These are phyloP conservation scores for Miscanthus lutarioriparius DNA, from an alignment of 176 grass and related monocot genomes.

Conservation along the genomic window DNA sequence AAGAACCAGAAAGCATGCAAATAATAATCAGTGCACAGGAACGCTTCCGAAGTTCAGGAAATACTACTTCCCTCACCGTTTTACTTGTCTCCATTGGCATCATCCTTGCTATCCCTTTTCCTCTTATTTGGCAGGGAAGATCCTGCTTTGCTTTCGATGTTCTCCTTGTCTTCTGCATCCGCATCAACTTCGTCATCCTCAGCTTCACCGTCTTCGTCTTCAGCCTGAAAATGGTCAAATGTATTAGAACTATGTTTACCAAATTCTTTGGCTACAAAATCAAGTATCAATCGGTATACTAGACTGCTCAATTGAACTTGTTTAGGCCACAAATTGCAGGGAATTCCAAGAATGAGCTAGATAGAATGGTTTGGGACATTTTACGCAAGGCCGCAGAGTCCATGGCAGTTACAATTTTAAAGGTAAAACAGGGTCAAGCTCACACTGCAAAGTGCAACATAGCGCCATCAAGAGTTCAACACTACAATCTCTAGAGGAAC, in stretches of 20 bases:
- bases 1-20: background rate
- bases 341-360: background rate
- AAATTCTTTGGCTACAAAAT: background rate
- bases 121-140: slow-evolving; percentile 49
- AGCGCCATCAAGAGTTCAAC: background rate
- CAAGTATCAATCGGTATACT: background rate
- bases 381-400: background rate
- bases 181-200: slow-evolving; percentile 33
- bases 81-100: background rate
- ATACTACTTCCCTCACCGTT: background rate
- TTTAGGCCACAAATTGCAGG: background rate
- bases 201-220: slow-evolving; percentile 32
- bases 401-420: background rate
- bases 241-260: background rate
- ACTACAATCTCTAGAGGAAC: background rate
- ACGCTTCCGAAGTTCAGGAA: background rate
- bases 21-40: background rate
- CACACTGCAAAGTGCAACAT: background rate
- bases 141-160: slow-evolving; percentile 13
- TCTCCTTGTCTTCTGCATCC: slow-evolving; percentile 7
- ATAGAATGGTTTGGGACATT: background rate
- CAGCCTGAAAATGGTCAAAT: slow-evolving; percentile 26
- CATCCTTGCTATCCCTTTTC: slow-evolving; percentile 47
- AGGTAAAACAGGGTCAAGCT: background rate
- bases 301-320: background rate